Percentiles rank a stretch among this genome's conserved stretches.
phyloP scores from a whole-genome alignment of 106 monocot species.

The Platanthera zijinensis region DNA sequence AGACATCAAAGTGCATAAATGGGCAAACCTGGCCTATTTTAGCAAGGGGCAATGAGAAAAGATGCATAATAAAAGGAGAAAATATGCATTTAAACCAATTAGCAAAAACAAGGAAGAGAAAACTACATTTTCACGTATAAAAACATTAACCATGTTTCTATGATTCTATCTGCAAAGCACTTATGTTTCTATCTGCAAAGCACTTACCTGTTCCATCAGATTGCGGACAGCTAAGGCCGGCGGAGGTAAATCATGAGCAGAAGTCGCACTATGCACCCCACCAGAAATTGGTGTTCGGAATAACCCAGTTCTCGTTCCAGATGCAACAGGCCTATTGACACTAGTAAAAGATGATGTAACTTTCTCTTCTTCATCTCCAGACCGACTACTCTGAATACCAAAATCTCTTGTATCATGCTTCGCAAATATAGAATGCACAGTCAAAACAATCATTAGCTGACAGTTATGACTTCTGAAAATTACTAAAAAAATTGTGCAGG shows the following conservation, averaged over 20 bases:
- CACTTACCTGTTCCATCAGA: constrained; percentile 63
- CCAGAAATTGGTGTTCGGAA: constrained; percentile 72
- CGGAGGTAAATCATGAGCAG: constrained; percentile 59
- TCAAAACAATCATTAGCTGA: no score
- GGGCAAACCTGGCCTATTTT: constrained; percentile 73
- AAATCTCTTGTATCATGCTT: no score
- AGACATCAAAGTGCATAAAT: constrained; percentile 90
- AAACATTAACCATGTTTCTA: neutral
- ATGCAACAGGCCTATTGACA: constrained; percentile 23
- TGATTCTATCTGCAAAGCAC: neutral
- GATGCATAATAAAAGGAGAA: neutral
- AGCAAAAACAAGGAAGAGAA: neutral
- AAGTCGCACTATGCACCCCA: constrained; percentile 75
- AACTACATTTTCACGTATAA: neutral
- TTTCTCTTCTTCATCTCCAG: neutral
- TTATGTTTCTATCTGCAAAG: constrained; percentile 4
- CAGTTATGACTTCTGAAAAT: no score
- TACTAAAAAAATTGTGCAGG: no score
- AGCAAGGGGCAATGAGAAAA: neutral
- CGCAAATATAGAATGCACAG: no score
- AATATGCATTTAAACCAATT: neutral
- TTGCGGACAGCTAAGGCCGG: constrained; percentile 79
- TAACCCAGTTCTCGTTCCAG: constrained; percentile 42
- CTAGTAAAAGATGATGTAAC: neutral
- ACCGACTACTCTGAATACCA: no score